These are phyloP conservation scores for Solanum habrochaites DNA, from an alignment of 257 asterid species.

Conservation along the genomic window DNA sequence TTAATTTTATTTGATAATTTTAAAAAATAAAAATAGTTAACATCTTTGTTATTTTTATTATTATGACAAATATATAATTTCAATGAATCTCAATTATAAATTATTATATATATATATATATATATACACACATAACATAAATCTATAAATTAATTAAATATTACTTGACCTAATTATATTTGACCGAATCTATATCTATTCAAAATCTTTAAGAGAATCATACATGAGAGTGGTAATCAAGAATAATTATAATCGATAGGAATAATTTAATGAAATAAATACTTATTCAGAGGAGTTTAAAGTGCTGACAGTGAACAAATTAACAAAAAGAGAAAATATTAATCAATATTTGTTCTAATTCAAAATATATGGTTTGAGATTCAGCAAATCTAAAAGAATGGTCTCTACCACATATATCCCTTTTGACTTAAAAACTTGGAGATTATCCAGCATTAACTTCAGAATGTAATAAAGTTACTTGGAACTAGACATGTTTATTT, in stretches of 20 bases:
- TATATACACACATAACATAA: too few relatives aligned
- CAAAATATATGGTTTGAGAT: background rate
- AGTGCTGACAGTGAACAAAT: background rate
- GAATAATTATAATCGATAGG: background rate
- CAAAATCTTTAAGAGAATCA: background rate
- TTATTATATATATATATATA: too few relatives aligned
- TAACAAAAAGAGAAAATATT: background rate
- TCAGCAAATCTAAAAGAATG: background rate
- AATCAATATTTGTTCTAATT: background rate
- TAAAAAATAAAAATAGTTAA: too few relatives aligned
- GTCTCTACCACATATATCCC: background rate
- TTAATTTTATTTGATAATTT: too few relatives aligned
- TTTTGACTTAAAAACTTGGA: background rate
- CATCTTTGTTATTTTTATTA: too few relatives aligned
- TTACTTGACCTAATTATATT: too few relatives aligned
- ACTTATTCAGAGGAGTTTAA: background rate
- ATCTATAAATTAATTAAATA: too few relatives aligned
- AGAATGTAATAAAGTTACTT: background rate
- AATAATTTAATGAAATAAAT: background rate
- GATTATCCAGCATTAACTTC: background rate
- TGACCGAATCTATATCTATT: too few relatives aligned
- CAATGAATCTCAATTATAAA: too few relatives aligned
- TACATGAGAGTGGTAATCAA: background rate
- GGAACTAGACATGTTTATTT: background rate
- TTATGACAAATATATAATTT: too few relatives aligned